Percentiles rank a stretch among this genome's conserved stretches.
Conservation (phyloP, 257 asterid genomes). For the Nicotiana obtusifolia region DNA sequence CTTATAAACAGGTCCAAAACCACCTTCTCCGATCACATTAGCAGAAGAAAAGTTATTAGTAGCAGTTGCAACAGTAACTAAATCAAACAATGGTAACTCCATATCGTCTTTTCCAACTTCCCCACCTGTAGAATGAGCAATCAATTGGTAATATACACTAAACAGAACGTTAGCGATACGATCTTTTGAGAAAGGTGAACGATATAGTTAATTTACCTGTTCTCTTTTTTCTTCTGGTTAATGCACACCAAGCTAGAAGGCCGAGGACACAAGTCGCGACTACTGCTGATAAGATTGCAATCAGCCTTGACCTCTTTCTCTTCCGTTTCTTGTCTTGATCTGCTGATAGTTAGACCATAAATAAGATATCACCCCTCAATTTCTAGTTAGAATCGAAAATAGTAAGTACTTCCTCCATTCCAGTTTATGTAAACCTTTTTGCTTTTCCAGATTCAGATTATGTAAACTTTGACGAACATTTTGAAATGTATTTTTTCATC, state of each 20-base stretch:
- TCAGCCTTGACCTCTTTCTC: background rate
- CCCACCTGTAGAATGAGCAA: constrained; percentile 1
- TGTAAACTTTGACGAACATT: too few species aligned
- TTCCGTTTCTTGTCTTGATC: background rate
- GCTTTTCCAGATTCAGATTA: too few species aligned
- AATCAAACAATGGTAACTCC: constrained; percentile 28
- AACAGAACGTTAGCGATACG: background rate
- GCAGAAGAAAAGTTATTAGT: constrained; percentile 30
- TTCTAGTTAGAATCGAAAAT: background rate
- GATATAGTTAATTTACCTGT: background rate
- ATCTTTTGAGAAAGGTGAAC: background rate
- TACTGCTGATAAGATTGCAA: background rate
- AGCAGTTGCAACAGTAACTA: constrained; percentile 24
- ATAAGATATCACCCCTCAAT: background rate
- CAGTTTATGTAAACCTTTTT: too few species aligned
- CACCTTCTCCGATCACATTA: constrained; percentile 38
- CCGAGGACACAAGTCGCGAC: background rate
- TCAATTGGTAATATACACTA: background rate
- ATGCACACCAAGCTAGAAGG: constrained; percentile 3
- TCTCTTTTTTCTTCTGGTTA: constrained; percentile 3
- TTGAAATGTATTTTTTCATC: too few species aligned
- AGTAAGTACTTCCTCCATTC: too few species aligned
- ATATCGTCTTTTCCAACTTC: constrained; percentile 10
- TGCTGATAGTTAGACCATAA: background rate
- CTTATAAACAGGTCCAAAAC: constrained; percentile 46